Conservation (phyloP, 345 rosid species). For the Camelina neglecta region DNA sequence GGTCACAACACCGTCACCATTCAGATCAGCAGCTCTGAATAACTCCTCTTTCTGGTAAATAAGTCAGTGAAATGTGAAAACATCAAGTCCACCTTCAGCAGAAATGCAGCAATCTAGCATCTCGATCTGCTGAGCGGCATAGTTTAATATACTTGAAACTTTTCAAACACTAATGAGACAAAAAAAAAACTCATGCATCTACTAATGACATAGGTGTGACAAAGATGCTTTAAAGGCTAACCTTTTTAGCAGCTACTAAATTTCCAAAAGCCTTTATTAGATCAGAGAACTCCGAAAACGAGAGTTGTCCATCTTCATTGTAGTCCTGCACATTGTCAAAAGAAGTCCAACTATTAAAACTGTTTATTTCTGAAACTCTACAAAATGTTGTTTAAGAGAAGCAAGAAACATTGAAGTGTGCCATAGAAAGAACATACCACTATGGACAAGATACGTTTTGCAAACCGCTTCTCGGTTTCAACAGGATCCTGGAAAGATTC, state of each 20-base stretch:
- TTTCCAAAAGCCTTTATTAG: constrained; percentile 86
- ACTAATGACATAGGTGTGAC: not conserved
- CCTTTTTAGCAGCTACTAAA: constrained; percentile 78
- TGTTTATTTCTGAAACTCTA: not conserved
- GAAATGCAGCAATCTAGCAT: constrained; percentile 16
- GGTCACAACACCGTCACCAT: constrained; percentile 88
- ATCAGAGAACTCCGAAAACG: constrained; percentile 79
- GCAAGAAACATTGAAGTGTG: constrained; percentile 1
- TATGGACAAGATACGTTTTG: constrained; percentile 80
- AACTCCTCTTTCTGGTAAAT: constrained; percentile 81
- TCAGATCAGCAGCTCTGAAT: constrained; percentile 84
- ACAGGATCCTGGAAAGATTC: constrained; percentile 70
- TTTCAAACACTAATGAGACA: not conserved
- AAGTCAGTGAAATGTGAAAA: constrained; percentile 28
- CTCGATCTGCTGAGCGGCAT: constrained; percentile 3
- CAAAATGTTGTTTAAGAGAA: not conserved
- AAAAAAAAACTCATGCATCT: not conserved
- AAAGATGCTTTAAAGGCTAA: constrained; percentile 39
- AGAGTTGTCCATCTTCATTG: constrained; percentile 84
- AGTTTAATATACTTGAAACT: not conserved
- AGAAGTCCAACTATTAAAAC: not conserved
- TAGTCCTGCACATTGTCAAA: constrained; percentile 61
- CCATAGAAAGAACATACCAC: constrained; percentile 56
- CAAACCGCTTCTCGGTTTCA: constrained; percentile 88
- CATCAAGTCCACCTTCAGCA: constrained; percentile 21